Percentiles rank a stretch among this genome's conserved stretches.
These are phyloP conservation scores for Podospora comata DNA, from an alignment of 495 filamentous ascomycete genomes.

Conservation along the genomic window DNA sequence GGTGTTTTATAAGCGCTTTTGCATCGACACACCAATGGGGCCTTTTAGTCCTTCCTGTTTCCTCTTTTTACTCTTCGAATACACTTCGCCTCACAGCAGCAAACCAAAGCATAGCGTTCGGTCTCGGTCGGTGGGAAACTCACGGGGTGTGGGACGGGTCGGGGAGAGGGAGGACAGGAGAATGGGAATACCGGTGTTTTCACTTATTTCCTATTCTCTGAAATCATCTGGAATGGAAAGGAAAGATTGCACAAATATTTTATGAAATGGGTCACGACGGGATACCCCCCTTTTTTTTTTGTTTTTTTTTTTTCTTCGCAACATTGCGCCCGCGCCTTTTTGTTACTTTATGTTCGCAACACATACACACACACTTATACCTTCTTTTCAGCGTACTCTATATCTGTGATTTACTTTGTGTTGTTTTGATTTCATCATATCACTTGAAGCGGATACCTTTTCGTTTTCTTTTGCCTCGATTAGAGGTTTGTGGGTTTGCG, in stretches of 20 bases:
- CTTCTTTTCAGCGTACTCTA: constrained; percentile 12
- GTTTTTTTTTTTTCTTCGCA: neutral
- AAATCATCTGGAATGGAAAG: constrained; percentile 10
- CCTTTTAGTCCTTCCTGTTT: constrained; percentile 22
- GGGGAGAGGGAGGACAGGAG: constrained; percentile 9
- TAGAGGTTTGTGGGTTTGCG: constrained; percentile 1
- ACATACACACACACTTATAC: constrained; percentile 17
- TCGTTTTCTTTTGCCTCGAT: neutral
- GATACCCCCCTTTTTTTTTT: constrained; percentile 23
- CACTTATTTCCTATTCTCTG: neutral
- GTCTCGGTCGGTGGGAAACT: constrained; percentile 9
- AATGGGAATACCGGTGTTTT: constrained; percentile 1
- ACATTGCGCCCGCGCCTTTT: neutral
- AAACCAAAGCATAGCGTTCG: constrained; percentile 29
- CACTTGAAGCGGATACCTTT: constrained; percentile 1
- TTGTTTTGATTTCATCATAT: constrained; percentile 8
- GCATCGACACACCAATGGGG: constrained; percentile 21
- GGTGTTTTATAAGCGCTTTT: constrained; percentile 11
- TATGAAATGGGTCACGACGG: constrained; percentile 23
- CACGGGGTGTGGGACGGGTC: constrained; percentile 12
- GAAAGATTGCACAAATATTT: constrained; percentile 22
- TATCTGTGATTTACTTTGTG: constrained; percentile 7
- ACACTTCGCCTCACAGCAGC: constrained; percentile 38
- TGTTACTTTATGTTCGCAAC: neutral
- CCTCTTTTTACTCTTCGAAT: constrained; percentile 26